Conservation (phyloP, 2,329 filamentous ascomycete genomes). For the Capronia coronata region DNA sequence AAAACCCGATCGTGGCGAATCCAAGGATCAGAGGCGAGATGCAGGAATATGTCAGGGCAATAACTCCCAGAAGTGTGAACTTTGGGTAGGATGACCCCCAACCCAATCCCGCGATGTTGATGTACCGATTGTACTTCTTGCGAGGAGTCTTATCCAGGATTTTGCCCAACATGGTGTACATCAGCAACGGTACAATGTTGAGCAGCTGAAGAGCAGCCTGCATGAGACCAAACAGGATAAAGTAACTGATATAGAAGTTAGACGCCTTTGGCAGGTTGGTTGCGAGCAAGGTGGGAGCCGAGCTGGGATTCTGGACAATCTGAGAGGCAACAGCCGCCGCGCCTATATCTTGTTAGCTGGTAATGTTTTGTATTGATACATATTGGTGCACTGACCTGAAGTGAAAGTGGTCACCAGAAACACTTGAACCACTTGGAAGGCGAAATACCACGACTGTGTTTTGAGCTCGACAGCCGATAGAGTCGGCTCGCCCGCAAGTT, state of each 20-base stretch:
- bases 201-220: constrained; percentile 51
- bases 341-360: constrained; percentile 42
- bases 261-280: constrained; percentile 74
- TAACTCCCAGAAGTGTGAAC: constrained; percentile 77
- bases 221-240: constrained; percentile 75
- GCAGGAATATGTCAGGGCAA: constrained; percentile 79
- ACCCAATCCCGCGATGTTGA: constrained; percentile 63
- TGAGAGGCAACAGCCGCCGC: constrained; percentile 64
- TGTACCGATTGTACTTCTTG: constrained; percentile 69
- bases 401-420: constrained; percentile 81
- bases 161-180: constrained; percentile 23
- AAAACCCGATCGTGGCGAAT: constrained; percentile 72
- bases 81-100: constrained; percentile 82
- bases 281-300: constrained; percentile 61
- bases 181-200: constrained; percentile 26
- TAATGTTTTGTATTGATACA: not conserved
- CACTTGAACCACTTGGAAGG: constrained; percentile 67
- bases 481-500: constrained; percentile 72
- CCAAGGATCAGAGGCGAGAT: constrained; percentile 79
- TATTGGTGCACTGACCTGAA: constrained; percentile 39
- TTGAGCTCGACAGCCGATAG: constrained; percentile 75
- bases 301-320: constrained; percentile 59
- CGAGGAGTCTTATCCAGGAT: constrained; percentile 56
- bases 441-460: constrained; percentile 83
- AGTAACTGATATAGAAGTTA: constrained; percentile 94